Base-by-base conservation (phyloP, 306 rosid species). In the Lathyrus oleraceus region DNA sequence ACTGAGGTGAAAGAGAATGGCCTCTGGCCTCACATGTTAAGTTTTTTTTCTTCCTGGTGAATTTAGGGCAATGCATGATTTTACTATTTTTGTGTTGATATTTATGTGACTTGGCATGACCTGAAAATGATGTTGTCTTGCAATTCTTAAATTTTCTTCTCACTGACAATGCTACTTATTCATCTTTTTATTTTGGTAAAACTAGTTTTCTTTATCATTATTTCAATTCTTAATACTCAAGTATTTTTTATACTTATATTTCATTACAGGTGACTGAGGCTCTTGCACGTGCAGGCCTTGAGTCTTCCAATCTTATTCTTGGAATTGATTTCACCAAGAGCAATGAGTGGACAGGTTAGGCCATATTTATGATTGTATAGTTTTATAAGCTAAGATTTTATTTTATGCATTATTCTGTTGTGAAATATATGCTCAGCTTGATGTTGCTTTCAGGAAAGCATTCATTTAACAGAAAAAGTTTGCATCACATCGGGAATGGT, bases 281-380 rank as follows among this genome's bases (percentile, higher is more conserved):
- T 78, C 96, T 93, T 83, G 91, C 96, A 1, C 81, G 79, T 59
- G 96, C 96, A 64, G 96, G 98, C 80, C 96, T 93, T 2, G 98
- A 93, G 85, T 93, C 98, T 72, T 93, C 98, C 54, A 90, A 93
- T 85, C 91, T 93, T 65, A 93, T 93, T 72, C 87, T 93, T 49
- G 96, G 98, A 23, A 85, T 93, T 79, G 98, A 93, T 85, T 90
- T 84, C 82, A 93, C 98, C 11, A 93, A 90, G 86, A 89, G 98
- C 87, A 93, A 93, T 72, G 98, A 93, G 76, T 93, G 96, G 98
- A 90, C 98, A 88, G 98, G 98, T 92, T 69, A 78, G 66, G 56
- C 32, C 48, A 57, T 61, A 69, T 32, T 47, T 52, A 35, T 60
- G 32, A 13, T 2, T 54, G 10, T 43, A 14, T 40, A 66, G 0